Evolutionary conservation across 2,329 filamentous ascomycete genomes (phyloP), one percentile per base, ranked within the genome.

Genomic region (Herpomyces periplanetae): DNA sequence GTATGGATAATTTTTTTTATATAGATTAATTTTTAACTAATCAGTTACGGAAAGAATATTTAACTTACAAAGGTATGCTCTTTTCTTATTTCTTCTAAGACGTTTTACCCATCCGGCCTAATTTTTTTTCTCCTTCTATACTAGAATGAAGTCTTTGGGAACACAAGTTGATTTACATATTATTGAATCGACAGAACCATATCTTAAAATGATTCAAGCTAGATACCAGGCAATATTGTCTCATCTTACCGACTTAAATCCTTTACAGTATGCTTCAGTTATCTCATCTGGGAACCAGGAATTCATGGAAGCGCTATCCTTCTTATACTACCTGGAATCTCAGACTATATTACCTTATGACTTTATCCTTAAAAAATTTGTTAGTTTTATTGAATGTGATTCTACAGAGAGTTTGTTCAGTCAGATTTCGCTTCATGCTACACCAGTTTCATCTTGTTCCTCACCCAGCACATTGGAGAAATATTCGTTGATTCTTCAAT

Each of bases 251-350:
- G 58, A 58, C 15, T 47, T 75, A 29, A 80, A 87, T 37, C 52
- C 63, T 5, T 56, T 66, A 40, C 63, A 80, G 22, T 96, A 91
- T 40, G 49, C 55, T 19, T 47, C 53, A 21, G 56, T 71, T 20
- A 59, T 88, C 26, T 64, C 62, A 10, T 41, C 45, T 17, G 75
- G 71, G 18, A 56, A 85, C 19, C 80, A 96, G 39, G 80, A 96
- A 39, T 80, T 69, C 32, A 64, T 88, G 36, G 80, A 96, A 42
- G 73, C 75, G 0, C 44, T 84, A 11, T 63, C 65, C 1, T 88
- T 96, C 35, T 49, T 62, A 23, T 59, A 87, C 38, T 96, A 96
- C 40, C 52, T 96, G 13, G 49, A 55, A 17, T 56, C 53, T 2
- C 68, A 85, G 33, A 49, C 43, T 0, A 46, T 91, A 18, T 59